Evolutionary conservation across 164 flowering plant species (phyloP).

Genomic region (Liriodendron chinense): DNA sequence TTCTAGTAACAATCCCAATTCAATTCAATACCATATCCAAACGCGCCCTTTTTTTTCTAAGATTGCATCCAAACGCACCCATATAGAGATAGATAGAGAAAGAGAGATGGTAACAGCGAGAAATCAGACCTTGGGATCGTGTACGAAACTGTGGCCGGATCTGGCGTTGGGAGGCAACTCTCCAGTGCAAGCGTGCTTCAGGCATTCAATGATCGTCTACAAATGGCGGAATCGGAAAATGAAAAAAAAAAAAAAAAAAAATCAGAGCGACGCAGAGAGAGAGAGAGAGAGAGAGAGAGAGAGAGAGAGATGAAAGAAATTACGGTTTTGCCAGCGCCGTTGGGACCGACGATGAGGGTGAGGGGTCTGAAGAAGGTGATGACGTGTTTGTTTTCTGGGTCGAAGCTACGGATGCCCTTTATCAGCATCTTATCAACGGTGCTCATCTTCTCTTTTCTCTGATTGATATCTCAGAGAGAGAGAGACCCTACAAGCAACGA

Average conservation of each 20-base stretch:
- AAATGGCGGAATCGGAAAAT: neutral
- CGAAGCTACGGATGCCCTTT: conserved; percentile 96
- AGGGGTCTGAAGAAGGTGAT: conserved; percentile 92
- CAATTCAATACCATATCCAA: no score
- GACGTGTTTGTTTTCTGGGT: conserved; percentile 93
- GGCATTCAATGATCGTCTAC: conserved; percentile 93
- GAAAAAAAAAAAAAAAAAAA: neutral
- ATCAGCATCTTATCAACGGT: conserved; percentile 98
- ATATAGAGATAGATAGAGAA: neutral
- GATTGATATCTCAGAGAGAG: no score
- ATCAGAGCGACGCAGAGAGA: neutral
- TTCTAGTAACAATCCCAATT: neutral
- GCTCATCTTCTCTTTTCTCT: conserved; percentile 52
- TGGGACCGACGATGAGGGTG: conserved; percentile 94
- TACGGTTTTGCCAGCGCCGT: conserved; percentile 97
- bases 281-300: neutral
- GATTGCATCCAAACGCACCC: neutral
- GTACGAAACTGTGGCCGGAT: conserved; percentile 96
- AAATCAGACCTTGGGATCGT: conserved; percentile 82
- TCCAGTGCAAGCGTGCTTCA: conserved; percentile 94
- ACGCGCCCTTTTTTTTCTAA: neutral
- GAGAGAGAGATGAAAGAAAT: neutral
- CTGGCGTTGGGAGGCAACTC: conserved; percentile 97
- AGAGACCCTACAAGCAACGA: no score
- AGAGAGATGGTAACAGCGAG: neutral